phyloP scores from a whole-genome alignment of 441 rosid genomes.

The Corymbia citriodora region DNA sequence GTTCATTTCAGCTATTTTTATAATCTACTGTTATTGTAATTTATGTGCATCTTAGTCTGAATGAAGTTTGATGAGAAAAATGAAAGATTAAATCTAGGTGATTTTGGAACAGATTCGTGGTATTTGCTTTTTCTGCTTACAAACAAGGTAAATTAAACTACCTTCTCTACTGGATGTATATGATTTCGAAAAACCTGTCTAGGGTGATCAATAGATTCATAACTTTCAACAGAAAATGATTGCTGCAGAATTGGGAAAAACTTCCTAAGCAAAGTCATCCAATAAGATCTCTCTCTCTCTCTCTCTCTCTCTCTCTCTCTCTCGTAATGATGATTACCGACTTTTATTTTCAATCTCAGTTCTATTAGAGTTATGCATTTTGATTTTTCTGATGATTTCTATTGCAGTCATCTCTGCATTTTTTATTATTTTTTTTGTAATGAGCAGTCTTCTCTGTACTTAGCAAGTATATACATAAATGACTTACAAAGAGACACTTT shows the following conservation, averaged over 20 bases:
- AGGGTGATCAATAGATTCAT: background rate
- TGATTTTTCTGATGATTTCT: background rate
- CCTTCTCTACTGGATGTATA: background rate
- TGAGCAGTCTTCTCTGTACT: background rate
- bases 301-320: background rate
- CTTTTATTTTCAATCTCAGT: background rate
- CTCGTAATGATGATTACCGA: background rate
- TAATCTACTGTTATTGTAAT: background rate
- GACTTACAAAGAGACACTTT: slow-evolving; percentile 1
- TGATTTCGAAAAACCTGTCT: background rate
- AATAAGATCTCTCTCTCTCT: background rate
- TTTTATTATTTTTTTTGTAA: background rate
- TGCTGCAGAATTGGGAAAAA: background rate
- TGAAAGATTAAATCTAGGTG: background rate
- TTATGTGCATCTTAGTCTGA: background rate
- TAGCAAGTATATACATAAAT: background rate
- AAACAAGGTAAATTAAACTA: background rate
- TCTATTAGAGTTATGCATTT: background rate
- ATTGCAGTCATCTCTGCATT: background rate
- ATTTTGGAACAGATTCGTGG: background rate
- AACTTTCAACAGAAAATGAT: background rate
- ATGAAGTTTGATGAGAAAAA: background rate
- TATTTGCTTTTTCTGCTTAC: background rate
- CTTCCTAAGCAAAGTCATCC: background rate
- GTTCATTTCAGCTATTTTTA: background rate